Evolutionary conservation across 176 grass and related monocot species (phyloP).

Genomic region (Dendrocalamus sinicus): DNA sequence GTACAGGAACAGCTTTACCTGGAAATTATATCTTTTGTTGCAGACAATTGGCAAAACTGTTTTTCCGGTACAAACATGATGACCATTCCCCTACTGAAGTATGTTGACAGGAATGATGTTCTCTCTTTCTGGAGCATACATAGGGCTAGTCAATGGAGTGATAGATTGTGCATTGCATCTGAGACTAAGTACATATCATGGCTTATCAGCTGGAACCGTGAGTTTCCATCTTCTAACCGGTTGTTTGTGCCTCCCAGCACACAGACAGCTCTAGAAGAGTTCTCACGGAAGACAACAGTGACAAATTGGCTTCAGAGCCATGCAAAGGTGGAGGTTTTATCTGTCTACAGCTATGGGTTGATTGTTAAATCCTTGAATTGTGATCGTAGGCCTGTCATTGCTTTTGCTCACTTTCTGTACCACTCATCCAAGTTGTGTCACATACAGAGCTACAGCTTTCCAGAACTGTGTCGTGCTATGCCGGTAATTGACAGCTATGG

Average conservation of each 20-base stretch:
- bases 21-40: constrained; percentile 59
- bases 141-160: neutral
- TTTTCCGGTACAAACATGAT: constrained; percentile 47
- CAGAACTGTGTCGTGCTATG: constrained; percentile 21
- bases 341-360: constrained; percentile 32
- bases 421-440: constrained; percentile 38
- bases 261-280: constrained; percentile 36
- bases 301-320: constrained; percentile 46
- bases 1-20: constrained; percentile 58
- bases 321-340: constrained; percentile 50
- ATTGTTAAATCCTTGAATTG: constrained; percentile 37
- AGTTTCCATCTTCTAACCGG: constrained; percentile 51
- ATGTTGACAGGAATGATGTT: constrained; percentile 39
- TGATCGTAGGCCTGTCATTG: constrained; percentile 41
- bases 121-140: constrained; percentile 54
- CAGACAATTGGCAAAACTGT: constrained; percentile 38
- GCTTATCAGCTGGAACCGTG: constrained; percentile 66
- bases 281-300: neutral
- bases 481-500: constrained; percentile 62
- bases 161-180: constrained; percentile 58
- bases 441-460: neutral
- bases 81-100: constrained; percentile 63
- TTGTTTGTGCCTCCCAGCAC: constrained; percentile 47
- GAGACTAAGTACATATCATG: constrained; percentile 40
- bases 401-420: constrained; percentile 65